Percentiles rank a stretch among this genome's conserved stretches.
phyloP scores from a whole-genome alignment of 1,139 yeast genomes.

The Geotrichum armillariae region DNA sequence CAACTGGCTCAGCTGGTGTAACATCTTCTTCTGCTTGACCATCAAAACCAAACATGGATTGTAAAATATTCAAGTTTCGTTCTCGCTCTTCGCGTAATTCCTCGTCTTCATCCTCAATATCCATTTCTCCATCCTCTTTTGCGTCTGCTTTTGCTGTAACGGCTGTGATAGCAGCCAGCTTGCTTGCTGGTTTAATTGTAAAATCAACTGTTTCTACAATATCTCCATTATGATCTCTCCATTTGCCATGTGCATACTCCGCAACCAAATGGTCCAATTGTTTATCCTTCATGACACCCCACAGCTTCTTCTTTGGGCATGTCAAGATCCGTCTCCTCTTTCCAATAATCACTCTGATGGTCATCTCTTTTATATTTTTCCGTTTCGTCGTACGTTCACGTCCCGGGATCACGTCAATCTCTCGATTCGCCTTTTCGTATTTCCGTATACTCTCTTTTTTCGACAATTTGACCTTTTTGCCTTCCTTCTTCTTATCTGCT shows the following conservation, averaged over 20 bases:
- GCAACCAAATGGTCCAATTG: constrained; percentile 61
- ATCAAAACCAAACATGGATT: constrained; percentile 31
- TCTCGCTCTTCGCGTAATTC: constrained; percentile 27
- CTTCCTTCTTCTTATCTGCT: constrained; percentile 40
- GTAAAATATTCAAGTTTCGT: constrained; percentile 29
- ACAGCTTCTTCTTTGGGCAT: constrained; percentile 70
- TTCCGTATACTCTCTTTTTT: constrained; percentile 46
- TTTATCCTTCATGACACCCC: constrained; percentile 83
- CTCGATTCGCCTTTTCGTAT: constrained; percentile 43
- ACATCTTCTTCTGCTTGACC: constrained; percentile 26
- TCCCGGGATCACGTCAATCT: constrained; percentile 60
- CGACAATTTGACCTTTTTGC: constrained; percentile 35
- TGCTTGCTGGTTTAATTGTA: constrained; percentile 19
- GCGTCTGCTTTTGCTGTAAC: background rate
- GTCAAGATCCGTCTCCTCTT: constrained; percentile 62
- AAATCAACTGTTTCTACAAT: constrained; percentile 53
- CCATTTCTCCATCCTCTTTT: constrained; percentile 25
- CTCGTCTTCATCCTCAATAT: constrained; percentile 27
- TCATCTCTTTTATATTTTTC: constrained; percentile 45
- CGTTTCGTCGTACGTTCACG: constrained; percentile 59
- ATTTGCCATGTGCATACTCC: constrained; percentile 60
- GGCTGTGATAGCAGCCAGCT: background rate
- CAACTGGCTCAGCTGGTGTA: constrained; percentile 30
- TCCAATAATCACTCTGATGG: constrained; percentile 59
- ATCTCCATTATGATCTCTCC: constrained; percentile 86